Conservation (phyloP, 2,329 filamentous ascomycete genomes). For the Sarocladium strictum region DNA sequence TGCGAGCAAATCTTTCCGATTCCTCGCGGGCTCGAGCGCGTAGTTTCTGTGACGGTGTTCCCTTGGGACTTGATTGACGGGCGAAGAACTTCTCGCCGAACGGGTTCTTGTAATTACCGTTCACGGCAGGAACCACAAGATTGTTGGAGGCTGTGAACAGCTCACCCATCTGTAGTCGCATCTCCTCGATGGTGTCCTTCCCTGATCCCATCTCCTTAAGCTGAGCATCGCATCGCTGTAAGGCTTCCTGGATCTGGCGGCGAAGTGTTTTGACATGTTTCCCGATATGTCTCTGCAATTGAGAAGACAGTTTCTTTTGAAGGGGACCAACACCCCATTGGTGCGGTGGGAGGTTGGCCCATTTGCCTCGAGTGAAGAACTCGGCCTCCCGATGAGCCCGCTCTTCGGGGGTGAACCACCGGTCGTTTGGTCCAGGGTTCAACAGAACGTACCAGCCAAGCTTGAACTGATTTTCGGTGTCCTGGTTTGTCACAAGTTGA, state of each 20-base stretch:
- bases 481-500: slow-evolving; percentile 44
- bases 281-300: slow-evolving; percentile 46
- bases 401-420: slow-evolving; percentile 36
- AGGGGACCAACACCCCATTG: slow-evolving; percentile 42
- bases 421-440: slow-evolving; percentile 41
- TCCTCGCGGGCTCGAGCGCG: slow-evolving; percentile 45
- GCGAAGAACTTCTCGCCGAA: slow-evolving; percentile 46
- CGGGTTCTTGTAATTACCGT: slow-evolving; percentile 50
- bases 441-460: slow-evolving; percentile 47
- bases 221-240: slow-evolving; percentile 42
- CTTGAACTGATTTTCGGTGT: slow-evolving; percentile 43
- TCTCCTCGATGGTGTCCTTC: slow-evolving; percentile 47
- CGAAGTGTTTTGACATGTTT: slow-evolving; percentile 45
- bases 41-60: slow-evolving; percentile 45
- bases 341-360: slow-evolving; percentile 38
- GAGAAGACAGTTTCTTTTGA: slow-evolving; percentile 41
- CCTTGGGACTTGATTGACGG: slow-evolving; percentile 40
- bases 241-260: slow-evolving; percentile 43
- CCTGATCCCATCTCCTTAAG: slow-evolving; percentile 44
- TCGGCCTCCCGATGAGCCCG: slow-evolving; percentile 37
- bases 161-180: slow-evolving; percentile 47
- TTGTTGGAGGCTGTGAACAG: slow-evolving; percentile 47
- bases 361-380: slow-evolving; percentile 44
- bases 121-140: slow-evolving; percentile 46
- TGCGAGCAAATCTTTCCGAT: slow-evolving; percentile 41